These are phyloP conservation scores for Heterobasidion annosum DNA, from an alignment of 1,284 basidiomycete genomes.

Conservation along the genomic window DNA sequence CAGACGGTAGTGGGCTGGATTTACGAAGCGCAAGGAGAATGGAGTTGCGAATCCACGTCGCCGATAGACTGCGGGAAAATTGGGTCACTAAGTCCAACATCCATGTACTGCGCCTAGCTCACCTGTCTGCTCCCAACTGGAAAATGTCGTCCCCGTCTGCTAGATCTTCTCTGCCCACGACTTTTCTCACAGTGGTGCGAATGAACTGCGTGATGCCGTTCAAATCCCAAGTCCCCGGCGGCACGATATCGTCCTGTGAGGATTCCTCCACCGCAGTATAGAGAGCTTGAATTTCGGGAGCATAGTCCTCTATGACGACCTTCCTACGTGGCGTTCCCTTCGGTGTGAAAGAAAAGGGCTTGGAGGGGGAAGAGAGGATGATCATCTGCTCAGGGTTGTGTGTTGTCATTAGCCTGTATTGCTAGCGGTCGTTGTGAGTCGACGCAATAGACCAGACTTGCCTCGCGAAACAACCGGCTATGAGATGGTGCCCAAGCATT, in stretches of 20 bases:
- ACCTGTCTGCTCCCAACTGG: conserved; percentile 28
- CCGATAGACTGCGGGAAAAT: conserved; percentile 18
- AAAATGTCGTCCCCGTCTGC: conserved; percentile 24
- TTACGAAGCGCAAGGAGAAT: conserved; percentile 17
- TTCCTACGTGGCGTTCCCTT: conserved; percentile 22
- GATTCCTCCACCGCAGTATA: conserved; percentile 19
- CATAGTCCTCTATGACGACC: conserved; percentile 19
- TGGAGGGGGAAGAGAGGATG: conserved; percentile 15
- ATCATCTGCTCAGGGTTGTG: conserved; percentile 17
- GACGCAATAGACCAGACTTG: neutral
- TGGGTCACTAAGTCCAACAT: neutral
- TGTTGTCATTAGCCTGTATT: neutral
- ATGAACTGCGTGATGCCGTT: conserved; percentile 12
- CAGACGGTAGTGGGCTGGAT: conserved; percentile 22
- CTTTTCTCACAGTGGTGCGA: conserved; percentile 10
- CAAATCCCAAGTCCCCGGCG: conserved; percentile 16
- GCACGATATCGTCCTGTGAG: conserved; percentile 5
- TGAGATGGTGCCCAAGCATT: conserved; percentile 29
- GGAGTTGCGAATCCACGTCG: conserved; percentile 26
- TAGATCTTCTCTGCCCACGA: conserved; percentile 9
- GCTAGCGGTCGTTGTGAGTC: neutral
- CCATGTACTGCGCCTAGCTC: neutral
- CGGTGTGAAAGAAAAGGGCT: conserved; percentile 22
- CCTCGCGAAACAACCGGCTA: conserved; percentile 27
- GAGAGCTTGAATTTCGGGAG: conserved; percentile 18